Base-by-base conservation (phyloP, 257 asterid species). In the Salvia miltiorrhiza region DNA sequence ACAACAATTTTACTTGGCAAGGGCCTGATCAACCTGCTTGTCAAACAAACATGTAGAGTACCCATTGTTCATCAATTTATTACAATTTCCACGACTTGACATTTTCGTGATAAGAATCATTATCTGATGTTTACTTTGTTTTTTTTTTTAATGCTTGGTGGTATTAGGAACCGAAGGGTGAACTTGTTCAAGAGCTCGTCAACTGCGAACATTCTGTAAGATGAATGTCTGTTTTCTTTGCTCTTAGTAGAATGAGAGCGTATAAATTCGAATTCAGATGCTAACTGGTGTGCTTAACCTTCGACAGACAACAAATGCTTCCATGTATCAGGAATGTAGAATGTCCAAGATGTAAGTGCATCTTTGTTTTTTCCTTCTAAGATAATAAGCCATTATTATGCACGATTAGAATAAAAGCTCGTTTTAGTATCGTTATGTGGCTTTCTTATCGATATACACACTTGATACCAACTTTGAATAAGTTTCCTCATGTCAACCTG, bases 1-100 rank as follows among this genome's bases (percentile, higher is more conserved):
- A 89, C 84, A 92, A 92, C 75, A 92, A 92, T 74, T 86, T 90
- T 70, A 80, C 95, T 7, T 85, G 78, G 92, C 82, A 76, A 81
- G 89, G 87, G 53, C 84, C 86, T 16, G 90, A 79, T 28, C 80
- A 78, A 63, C 78, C 86, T 53, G 88, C 95, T 76, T 90, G 97
- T 77, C 92, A 45, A 71, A 77, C 72, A 43, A 73, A 74, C 82
- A 73, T 70, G 97, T 88, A 72, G 78, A 7, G 65, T 33, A 71
- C 72, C 70, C 50, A 14, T 73, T 69, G 21, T 23, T 21, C 4
- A 20, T 33, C 63, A 76, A 45, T 62, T 67, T 48, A 11, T 13
- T 58, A 20, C 5, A 30, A 47, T 63, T 20, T 19, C 39, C 21
- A 33, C 10, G 16, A 16, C 64, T 64, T 41, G 57, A 23, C 17